Conservation (phyloP, 1,284 basidiomycete species). For the Sanghuangporus weigelae region DNA sequence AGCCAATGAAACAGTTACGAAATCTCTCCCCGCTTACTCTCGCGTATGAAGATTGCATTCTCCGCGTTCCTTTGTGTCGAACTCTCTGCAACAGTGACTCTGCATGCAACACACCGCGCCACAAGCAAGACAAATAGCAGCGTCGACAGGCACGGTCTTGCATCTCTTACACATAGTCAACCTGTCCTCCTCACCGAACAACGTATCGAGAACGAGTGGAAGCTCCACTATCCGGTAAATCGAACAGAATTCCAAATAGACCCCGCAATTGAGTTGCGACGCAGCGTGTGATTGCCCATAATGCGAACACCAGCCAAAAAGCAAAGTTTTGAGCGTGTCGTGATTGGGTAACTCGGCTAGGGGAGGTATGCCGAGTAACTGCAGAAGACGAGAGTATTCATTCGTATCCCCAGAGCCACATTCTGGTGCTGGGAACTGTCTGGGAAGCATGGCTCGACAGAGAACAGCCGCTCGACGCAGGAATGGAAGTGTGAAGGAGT, state of each 20-base stretch:
- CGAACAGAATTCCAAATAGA: conserved; percentile 78
- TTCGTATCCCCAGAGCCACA: conserved; percentile 35
- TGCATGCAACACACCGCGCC: conserved; percentile 88
- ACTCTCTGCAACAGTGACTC: conserved; percentile 87
- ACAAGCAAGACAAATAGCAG: conserved; percentile 91
- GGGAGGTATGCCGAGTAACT: conserved; percentile 71
- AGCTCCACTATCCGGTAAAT: conserved; percentile 83
- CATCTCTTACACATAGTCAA: conserved; percentile 75
- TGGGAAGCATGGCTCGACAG: conserved; percentile 70
- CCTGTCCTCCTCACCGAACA: conserved; percentile 72
- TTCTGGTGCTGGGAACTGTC: conserved; percentile 48
- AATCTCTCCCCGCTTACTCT: conserved; percentile 58
- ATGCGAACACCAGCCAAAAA: conserved; percentile 81
- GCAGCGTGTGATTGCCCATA: conserved; percentile 71
- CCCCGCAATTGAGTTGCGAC: conserved; percentile 66
- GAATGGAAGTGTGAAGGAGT: conserved; percentile 90
- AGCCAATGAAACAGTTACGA: conserved; percentile 13
- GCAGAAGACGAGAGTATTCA: conserved; percentile 81
- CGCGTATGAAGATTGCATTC: conserved; percentile 96
- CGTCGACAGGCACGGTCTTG: conserved; percentile 75
- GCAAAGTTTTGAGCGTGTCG: conserved; percentile 76
- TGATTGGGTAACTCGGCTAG: conserved; percentile 73
- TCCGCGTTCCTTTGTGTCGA: conserved; percentile 56
- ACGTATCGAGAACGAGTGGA: conserved; percentile 77
- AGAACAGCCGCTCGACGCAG: conserved; percentile 88